phyloP scores from a whole-genome alignment of 108 stramenopile species.

The Pinguiococcus pyrenoidosus region DNA sequence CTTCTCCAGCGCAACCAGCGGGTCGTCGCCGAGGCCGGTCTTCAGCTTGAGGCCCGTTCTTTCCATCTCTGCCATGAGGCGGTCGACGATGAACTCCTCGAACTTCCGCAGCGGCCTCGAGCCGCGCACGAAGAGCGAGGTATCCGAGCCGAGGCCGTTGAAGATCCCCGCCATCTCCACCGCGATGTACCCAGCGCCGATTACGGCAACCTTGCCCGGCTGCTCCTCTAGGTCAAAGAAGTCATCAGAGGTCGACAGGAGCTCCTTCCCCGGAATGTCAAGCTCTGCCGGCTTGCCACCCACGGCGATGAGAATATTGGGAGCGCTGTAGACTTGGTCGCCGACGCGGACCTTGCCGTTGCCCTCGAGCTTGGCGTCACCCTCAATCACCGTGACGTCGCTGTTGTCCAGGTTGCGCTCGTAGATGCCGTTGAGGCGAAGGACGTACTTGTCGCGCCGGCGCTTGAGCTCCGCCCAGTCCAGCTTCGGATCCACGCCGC shows the following conservation, averaged over 20 bases:
- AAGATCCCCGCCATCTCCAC: conserved; percentile 80
- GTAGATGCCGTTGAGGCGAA: conserved; percentile 73
- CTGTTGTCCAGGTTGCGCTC: conserved; percentile 51
- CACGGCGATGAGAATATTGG: conserved; percentile 63
- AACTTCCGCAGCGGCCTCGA: conserved; percentile 50
- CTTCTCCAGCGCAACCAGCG: conserved; percentile 27
- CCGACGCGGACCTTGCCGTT: conserved; percentile 26
- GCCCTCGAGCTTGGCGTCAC: conserved; percentile 19
- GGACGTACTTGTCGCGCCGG: conserved; percentile 56
- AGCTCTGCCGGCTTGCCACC: conserved; percentile 62
- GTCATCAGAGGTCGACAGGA: conserved; percentile 61
- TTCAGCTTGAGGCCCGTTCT: conserved; percentile 46
- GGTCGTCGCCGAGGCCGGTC: conserved; percentile 27
- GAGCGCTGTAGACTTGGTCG: conserved; percentile 41
- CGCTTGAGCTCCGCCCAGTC: conserved; percentile 60
- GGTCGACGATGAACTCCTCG: conserved; percentile 47
- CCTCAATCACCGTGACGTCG: conserved; percentile 47
- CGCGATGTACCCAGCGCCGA: conserved; percentile 83
- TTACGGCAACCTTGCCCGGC: conserved; percentile 59
- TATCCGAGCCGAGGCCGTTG: conserved; percentile 61
- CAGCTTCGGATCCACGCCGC: conserved; percentile 27
- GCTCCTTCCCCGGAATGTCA: conserved; percentile 36
- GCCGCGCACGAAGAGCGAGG: conserved; percentile 51
- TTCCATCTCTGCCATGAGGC: conserved; percentile 54
- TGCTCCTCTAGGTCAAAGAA: conserved; percentile 73